A percentile compares a stretch with the other conserved stretches of the same genome.
Conservation (phyloP, 2,329 filamentous ascomycete species). For the Cladobotryum mycophilum region DNA sequence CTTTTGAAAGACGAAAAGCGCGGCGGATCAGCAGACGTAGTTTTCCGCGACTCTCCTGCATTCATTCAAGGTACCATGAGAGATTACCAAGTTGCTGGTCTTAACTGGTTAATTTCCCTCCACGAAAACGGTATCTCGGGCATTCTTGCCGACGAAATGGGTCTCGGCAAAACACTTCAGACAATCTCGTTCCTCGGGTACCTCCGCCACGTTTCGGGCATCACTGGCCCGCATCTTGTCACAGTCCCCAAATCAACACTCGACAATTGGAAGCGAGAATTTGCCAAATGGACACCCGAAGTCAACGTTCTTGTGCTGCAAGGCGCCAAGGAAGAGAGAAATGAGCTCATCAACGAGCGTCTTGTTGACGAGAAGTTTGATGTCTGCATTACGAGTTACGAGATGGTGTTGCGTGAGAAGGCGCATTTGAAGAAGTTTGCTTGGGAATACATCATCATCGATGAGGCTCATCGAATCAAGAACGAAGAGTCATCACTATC, state of each 20-base stretch:
- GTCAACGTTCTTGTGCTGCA: conserved; percentile 91
- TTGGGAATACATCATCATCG: conserved; percentile 99
- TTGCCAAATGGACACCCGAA: conserved; percentile 88
- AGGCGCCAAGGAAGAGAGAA: conserved; percentile 89
- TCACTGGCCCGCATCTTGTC: conserved; percentile 84
- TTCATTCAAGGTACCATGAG: conserved; percentile 87
- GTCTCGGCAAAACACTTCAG: conserved; percentile 93
- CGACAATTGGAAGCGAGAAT: conserved; percentile 98
- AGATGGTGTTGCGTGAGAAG: conserved; percentile 97
- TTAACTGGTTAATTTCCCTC: conserved; percentile 96
- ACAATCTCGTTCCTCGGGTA: conserved; percentile 97
- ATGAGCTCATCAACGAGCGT: conserved; percentile 80
- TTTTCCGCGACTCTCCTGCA: conserved; percentile 90
- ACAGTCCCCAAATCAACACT: conserved; percentile 94
- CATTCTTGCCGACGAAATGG: conserved; percentile 98
- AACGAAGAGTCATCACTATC: conserved; percentile 97
- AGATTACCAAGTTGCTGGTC: conserved; percentile 90
- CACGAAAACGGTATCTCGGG: conserved; percentile 99
- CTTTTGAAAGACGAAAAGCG: conserved; percentile 78
- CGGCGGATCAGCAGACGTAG: conserved; percentile 76
- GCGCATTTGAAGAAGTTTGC: conserved; percentile 93
- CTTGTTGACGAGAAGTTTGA: conserved; percentile 95
- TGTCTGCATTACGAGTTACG: conserved; percentile 96
- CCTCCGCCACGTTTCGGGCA: conserved; percentile 82
- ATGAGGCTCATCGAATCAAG: conserved; percentile 97